Evolutionary conservation across 2,329 filamentous ascomycete species (phyloP).

Genomic region (Calonectria pseudoreteaudii): DNA sequence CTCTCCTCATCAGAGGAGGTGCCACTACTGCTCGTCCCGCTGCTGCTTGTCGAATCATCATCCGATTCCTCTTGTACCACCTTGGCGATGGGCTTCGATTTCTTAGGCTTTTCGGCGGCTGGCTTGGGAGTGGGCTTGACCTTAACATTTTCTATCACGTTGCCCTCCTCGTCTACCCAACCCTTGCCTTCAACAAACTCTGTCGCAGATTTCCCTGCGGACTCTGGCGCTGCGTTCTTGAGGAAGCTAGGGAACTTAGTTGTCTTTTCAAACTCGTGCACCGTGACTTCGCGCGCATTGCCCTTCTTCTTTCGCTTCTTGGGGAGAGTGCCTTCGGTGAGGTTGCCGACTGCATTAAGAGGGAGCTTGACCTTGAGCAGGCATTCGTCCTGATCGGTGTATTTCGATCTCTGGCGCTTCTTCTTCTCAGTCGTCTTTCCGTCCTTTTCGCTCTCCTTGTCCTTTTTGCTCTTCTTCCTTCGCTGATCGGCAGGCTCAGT

Average conservation of each 20-base stretch:
- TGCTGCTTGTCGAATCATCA: constrained; percentile 45
- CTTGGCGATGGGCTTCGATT: constrained; percentile 34
- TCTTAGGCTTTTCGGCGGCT: constrained; percentile 38
- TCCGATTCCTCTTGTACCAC: constrained; percentile 39
- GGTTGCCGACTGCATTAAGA: constrained; percentile 56
- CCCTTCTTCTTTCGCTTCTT: constrained; percentile 71
- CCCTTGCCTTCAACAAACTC: constrained; percentile 87
- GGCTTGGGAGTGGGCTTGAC: constrained; percentile 44
- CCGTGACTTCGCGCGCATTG: constrained; percentile 66
- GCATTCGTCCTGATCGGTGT: constrained; percentile 83
- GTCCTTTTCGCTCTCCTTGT: constrained; percentile 57
- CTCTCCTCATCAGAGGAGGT: constrained; percentile 52
- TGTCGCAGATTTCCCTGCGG: constrained; percentile 52
- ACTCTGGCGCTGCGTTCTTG: constrained; percentile 59
- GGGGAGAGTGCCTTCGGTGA: constrained; percentile 54
- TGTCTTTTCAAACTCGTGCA: constrained; percentile 93
- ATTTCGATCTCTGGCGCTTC: constrained; percentile 78
- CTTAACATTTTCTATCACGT: constrained; percentile 74
- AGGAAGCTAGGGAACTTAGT: constrained; percentile 86
- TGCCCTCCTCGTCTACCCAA: constrained; percentile 86
- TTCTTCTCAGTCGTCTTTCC: constrained; percentile 67
- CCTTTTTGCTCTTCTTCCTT: constrained; percentile 61
- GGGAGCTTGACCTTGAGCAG: constrained; percentile 85
- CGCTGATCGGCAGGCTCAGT: constrained; percentile 72
- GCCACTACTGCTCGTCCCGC: constrained; percentile 49